Percentiles rank a stretch among this genome's conserved stretches.
Evolutionary conservation across 2,329 filamentous ascomycete species (phyloP).

Genomic region (Aspergillaceae sp.): DNA sequence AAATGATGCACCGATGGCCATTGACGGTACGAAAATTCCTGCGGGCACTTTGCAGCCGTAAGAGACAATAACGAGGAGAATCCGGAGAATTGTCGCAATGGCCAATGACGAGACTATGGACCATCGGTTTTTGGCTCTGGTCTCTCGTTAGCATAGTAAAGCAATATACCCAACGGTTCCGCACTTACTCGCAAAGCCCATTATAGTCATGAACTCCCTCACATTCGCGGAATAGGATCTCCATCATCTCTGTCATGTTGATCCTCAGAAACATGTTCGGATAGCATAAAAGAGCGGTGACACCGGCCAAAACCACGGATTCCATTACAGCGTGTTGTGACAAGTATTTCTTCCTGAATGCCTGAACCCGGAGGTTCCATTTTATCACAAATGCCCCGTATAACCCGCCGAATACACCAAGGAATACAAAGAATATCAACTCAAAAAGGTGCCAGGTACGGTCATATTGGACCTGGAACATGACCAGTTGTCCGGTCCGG

Average conservation of each 20-base stretch:
- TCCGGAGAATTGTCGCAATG: conserved; percentile 70
- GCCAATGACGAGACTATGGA: conserved; percentile 69
- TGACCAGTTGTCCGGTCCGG: conserved; percentile 91
- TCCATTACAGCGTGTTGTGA: conserved; percentile 76
- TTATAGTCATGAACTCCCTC: conserved; percentile 82
- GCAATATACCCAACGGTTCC: background rate
- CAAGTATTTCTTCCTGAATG: conserved; percentile 90
- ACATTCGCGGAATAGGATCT: conserved; percentile 91
- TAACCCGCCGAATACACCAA: conserved; percentile 86
- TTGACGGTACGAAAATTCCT: conserved; percentile 95
- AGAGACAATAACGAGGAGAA: conserved; percentile 83
- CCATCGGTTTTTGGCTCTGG: conserved; percentile 57
- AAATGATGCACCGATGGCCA: conserved; percentile 93
- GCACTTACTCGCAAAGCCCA: conserved; percentile 67
- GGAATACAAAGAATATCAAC: conserved; percentile 78
- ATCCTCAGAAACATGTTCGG: conserved; percentile 92
- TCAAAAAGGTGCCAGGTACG: conserved; percentile 98
- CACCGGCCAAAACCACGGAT: conserved; percentile 69
- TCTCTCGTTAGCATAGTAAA: conserved; percentile 12
- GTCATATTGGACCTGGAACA: conserved; percentile 97
- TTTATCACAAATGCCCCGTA: conserved; percentile 97
- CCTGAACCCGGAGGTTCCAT: conserved; percentile 85
- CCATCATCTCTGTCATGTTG: conserved; percentile 99
- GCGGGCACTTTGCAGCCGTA: conserved; percentile 98
- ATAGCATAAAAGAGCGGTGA: conserved; percentile 88